These are phyloP conservation scores for Nepenthes gracilis DNA, from an alignment of 148 eudicot genomes.

Conservation along the genomic window DNA sequence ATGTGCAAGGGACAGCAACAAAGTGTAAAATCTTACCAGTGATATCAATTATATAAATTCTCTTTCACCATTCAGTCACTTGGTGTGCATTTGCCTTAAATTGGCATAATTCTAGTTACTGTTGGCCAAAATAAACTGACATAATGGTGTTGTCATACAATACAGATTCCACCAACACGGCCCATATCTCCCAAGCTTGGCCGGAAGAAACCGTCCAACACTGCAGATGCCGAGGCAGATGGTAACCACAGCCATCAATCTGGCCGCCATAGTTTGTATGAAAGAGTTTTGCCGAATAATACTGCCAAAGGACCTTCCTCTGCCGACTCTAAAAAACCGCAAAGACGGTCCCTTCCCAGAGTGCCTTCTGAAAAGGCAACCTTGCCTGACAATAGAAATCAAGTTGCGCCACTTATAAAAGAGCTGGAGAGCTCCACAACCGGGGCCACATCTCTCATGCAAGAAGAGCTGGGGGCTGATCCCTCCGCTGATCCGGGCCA, in stretches of 20 bases:
- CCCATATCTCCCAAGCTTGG: constrained; percentile 93
- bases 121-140: not conserved
- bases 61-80: no score
- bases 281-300: constrained; percentile 27
- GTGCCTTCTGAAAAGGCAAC: constrained; percentile 63
- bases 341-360: constrained; percentile 68
- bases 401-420: constrained; percentile 11
- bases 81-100: no score
- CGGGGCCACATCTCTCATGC: constrained; percentile 8
- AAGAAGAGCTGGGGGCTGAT: constrained; percentile 7
- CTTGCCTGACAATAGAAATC: constrained; percentile 22
- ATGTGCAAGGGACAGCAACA: no score
- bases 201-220: constrained; percentile 51
- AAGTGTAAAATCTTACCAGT: no score
- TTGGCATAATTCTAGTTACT: not conserved
- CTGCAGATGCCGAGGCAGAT: constrained; percentile 35
- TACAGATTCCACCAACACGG: constrained; percentile 78
- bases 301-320: constrained; percentile 27
- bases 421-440: constrained; percentile 11
- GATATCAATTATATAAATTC: no score
- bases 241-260: constrained; percentile 21
- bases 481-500: constrained; percentile 8
- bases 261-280: constrained; percentile 55
- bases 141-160: not conserved
- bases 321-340: constrained; percentile 40